phyloP scores from a whole-genome alignment of 1,284 basidiomycete species.

The Trichosporon sp. region DNA sequence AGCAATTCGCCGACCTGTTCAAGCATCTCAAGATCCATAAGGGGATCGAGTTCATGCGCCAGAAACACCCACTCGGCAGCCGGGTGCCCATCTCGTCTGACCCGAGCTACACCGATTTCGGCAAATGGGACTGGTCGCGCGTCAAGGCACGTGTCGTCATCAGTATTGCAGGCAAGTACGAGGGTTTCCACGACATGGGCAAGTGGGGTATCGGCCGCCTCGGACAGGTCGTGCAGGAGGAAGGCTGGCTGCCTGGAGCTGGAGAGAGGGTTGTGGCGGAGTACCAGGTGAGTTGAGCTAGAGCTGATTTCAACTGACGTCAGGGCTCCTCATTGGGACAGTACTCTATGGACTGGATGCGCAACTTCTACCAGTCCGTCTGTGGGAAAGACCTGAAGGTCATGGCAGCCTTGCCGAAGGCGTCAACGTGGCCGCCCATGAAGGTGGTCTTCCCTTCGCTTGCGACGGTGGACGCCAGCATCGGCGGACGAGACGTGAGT shows the following conservation, averaged over 20 bases:
- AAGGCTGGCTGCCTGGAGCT: conserved; percentile 44
- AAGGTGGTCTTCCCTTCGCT: conserved; percentile 53
- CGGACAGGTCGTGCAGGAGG: conserved; percentile 42
- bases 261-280: conserved; percentile 48
- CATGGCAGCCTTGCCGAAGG: conserved; percentile 36
- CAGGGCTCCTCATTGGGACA: conserved; percentile 53
- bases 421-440: conserved; percentile 43
- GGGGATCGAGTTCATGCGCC: conserved; percentile 39
- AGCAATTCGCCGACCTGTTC: conserved; percentile 48
- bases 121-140: conserved; percentile 50
- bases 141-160: conserved; percentile 52
- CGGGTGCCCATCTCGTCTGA: conserved; percentile 37
- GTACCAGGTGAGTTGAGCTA: conserved; percentile 48
- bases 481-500: conserved; percentile 40
- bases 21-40: conserved; percentile 48
- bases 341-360: conserved; percentile 51
- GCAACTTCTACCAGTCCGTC: conserved; percentile 47
- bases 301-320: conserved; percentile 32
- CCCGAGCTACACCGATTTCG: conserved; percentile 34
- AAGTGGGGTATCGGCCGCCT: conserved; percentile 47
- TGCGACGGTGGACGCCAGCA: conserved; percentile 47
- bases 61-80: conserved; percentile 39
- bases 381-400: conserved; percentile 37
- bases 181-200: conserved; percentile 41
- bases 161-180: conserved; percentile 49